Evolutionary conservation across 192 early-diverging fungal species (phyloP), one percentile per base, ranked within the genome.

Genomic region (Coemansia sp.): DNA sequence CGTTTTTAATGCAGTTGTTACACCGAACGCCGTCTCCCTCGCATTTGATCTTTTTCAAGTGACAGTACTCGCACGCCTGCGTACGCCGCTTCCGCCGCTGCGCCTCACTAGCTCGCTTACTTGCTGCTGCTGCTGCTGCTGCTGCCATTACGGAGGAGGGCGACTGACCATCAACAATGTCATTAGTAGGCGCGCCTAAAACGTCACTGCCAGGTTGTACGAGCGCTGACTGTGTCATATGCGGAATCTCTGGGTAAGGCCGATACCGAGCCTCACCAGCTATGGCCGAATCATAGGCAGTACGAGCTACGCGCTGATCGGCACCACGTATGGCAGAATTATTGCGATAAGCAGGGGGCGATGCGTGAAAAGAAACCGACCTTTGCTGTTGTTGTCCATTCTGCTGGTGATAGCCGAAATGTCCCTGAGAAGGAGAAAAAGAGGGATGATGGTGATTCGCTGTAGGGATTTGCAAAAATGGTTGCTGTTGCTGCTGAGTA

Each of bases 21-120:
- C 80, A 82, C 22, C 75, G 71, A 27, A 24, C 62, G 1, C 80
- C 80, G 30, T 76, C 75, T 22, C 80, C 80, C 34, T 74, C 80
- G n/a, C 80, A 82, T 58, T 82, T 82, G 22, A 82, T 68, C 50
- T 82, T 82, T 44, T 82, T 82, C 50, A 70, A 30, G 32, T 82
- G 80, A 60, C 80, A 82, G 69, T 82, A 82, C 62, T 82, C 70
- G 59, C 80, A 82, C 11, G 80, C 80, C 69, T 82, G 80, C 22
- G 80, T 82, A 3, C 80, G 65, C 58, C 80, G 74, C 52, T 74
- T 63, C 40, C 80, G 67, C 56, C 75, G 68, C 61, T 49, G 44
- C 10, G 59, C 41, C n/a, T 67, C 72, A 20, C 20, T 45, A 0
- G 44, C 58, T 8, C 37, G 38, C 40, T 20, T 56, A 52, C 35